Conservation (phyloP, 179 eudicot genomes). For the Nepenthes alata region DNA sequence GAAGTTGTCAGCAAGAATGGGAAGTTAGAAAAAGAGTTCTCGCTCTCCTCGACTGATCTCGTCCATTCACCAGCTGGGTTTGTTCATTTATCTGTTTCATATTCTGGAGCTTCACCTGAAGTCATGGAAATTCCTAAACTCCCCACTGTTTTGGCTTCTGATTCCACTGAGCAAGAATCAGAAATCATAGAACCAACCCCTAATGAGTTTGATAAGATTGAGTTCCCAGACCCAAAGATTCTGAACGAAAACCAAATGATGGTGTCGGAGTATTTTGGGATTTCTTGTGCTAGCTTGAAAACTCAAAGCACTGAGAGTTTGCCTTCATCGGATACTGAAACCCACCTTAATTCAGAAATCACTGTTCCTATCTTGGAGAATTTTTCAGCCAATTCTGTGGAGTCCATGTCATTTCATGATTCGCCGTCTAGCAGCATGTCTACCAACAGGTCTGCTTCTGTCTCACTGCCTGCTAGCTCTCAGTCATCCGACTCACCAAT, state of each 20-base stretch:
- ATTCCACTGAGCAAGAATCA: slow-evolving; percentile 11
- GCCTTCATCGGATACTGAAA: slow-evolving; percentile 51
- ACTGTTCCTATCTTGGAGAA: slow-evolving; percentile 42
- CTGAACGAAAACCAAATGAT: slow-evolving; percentile 65
- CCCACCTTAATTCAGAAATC: slow-evolving; percentile 31
- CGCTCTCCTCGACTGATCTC: slow-evolving; percentile 80
- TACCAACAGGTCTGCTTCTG: slow-evolving; percentile 44
- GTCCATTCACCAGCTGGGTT: slow-evolving; percentile 93
- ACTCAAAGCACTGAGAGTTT: slow-evolving; percentile 49
- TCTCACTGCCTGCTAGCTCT: slow-evolving; percentile 32
- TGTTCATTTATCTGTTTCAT: slow-evolving; percentile 63
- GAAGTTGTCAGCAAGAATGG: slow-evolving; percentile 53
- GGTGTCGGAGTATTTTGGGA: slow-evolving; percentile 71
- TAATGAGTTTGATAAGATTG: slow-evolving; percentile 53
- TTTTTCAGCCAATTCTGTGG: slow-evolving; percentile 31
- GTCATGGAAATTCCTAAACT: slow-evolving; percentile 36
- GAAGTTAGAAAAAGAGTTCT: slow-evolving; percentile 57
- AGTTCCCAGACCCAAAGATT: slow-evolving; percentile 82
- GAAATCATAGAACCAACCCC: slow-evolving; percentile 15
- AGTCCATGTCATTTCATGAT: slow-evolving; percentile 24
- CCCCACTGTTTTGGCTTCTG: slow-evolving; percentile 6
- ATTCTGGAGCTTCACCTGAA: slow-evolving; percentile 60
- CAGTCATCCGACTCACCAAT: slow-evolving; percentile 44
- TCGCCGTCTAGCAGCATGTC: slow-evolving; percentile 69
- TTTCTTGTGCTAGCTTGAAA: slow-evolving; percentile 27